Percentiles rank a stretch among this genome's conserved stretches.
Conservation (phyloP, 257 asterid genomes). For the Salvia hispanica region DNA sequence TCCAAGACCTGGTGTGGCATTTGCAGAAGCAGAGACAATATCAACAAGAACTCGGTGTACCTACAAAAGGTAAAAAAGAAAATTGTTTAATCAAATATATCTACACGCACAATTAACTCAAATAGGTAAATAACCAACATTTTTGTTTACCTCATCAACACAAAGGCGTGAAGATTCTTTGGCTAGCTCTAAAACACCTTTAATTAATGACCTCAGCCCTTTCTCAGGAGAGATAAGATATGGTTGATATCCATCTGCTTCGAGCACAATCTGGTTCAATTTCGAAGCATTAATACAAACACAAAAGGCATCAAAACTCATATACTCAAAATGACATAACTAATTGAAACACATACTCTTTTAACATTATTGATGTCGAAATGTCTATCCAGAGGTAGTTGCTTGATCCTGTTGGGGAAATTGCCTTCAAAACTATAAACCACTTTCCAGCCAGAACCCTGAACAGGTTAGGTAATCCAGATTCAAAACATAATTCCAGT, state of each 20-base stretch:
- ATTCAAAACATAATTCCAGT: slow-evolving; percentile 30
- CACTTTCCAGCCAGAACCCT: slow-evolving; percentile 99
- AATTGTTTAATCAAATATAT: slow-evolving; percentile 11
- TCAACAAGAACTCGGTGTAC: slow-evolving; percentile 94
- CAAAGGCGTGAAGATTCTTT: slow-evolving; percentile 98
- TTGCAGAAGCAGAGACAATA: slow-evolving; percentile 88
- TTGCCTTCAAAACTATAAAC: slow-evolving; percentile 97
- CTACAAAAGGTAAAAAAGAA: slow-evolving; percentile 33
- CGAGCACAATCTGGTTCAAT: slow-evolving; percentile 78
- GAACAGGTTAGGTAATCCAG: slow-evolving; percentile 29
- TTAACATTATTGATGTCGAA: slow-evolving; percentile 87
- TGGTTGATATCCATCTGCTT: slow-evolving; percentile 99
- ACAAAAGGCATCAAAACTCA: slow-evolving; percentile 9
- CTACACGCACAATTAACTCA: slow-evolving; percentile 11
- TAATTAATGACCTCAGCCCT: slow-evolving; percentile 88
- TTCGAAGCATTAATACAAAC: slow-evolving; percentile 32
- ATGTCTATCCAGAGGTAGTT: slow-evolving; percentile 92
- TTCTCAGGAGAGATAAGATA: slow-evolving; percentile 98
- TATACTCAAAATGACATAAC: slow-evolving; percentile 1
- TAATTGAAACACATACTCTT: slow-evolving; percentile 53
- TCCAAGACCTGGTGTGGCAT: slow-evolving; percentile 98
- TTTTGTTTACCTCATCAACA: slow-evolving; percentile 84
- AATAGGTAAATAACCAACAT: slow-evolving; percentile 19
- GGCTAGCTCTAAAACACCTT: slow-evolving; percentile 83
- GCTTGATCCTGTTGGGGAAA: slow-evolving; percentile 93